Evolutionary conservation across 805 yeast genomes (phyloP).

Genomic region (Spathaspora gorwiae): DNA sequence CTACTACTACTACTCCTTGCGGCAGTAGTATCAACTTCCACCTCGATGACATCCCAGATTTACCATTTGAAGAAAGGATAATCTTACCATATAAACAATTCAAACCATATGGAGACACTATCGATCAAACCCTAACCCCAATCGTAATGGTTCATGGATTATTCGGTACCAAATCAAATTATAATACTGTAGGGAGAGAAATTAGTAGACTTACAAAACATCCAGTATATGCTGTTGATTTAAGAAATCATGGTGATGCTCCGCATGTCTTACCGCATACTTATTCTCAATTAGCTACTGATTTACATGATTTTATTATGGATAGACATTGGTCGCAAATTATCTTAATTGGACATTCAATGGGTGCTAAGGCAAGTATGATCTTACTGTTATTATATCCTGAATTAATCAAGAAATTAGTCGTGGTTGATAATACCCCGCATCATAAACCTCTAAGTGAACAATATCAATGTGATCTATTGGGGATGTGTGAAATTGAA

Average conservation of each 20-base stretch:
- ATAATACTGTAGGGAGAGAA: constrained; percentile 32
- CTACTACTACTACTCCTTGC: not conserved
- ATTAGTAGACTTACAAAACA: constrained; percentile 26
- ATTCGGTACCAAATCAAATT: constrained; percentile 47
- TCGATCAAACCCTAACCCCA: constrained; percentile 19
- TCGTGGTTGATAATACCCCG: constrained; percentile 50
- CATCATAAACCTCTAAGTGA: constrained; percentile 28
- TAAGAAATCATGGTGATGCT: constrained; percentile 55
- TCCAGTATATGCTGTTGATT: constrained; percentile 42
- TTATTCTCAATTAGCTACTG: constrained; percentile 41
- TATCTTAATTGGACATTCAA: constrained; percentile 47
- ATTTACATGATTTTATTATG: constrained; percentile 32
- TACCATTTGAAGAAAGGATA: constrained; percentile 3
- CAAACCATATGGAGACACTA: constrained; percentile 5
- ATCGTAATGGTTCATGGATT: constrained; percentile 51
- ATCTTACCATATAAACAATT: constrained; percentile 9
- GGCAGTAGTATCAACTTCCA: not conserved
- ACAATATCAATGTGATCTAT: constrained; percentile 31
- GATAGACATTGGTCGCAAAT: constrained; percentile 12
- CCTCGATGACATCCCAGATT: not conserved
- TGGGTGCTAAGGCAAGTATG: constrained; percentile 61
- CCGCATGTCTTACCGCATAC: constrained; percentile 41
- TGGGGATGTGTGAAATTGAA: constrained; percentile 37
- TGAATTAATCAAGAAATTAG: constrained; percentile 33
- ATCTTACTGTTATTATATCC: constrained; percentile 39